These are phyloP conservation scores for Mrakia hoshinonis DNA, from an alignment of 768 basidiomycete species.

Conservation along the genomic window DNA sequence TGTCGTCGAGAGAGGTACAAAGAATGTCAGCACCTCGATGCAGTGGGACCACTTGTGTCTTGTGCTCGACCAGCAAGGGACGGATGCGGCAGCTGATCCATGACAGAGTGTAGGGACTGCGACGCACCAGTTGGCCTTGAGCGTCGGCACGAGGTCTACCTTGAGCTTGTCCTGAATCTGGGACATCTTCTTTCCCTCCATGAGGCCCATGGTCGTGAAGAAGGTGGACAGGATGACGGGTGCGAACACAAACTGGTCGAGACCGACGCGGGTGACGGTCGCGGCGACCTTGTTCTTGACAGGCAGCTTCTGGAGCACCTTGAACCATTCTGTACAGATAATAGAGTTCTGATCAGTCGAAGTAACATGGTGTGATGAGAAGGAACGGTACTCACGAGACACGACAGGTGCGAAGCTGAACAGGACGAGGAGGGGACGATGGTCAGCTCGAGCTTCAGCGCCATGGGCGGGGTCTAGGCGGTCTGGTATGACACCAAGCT, in stretches of 20 bases:
- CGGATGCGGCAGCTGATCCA: too few relatives aligned
- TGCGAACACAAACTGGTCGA: constrained; percentile 27
- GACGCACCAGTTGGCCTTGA: constrained; percentile 29
- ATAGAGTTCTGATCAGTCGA: background rate
- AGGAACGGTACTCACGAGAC: background rate
- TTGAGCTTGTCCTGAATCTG: constrained; percentile 24
- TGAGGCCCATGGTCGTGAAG: constrained; percentile 19
- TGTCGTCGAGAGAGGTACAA: background rate
- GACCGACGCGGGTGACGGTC: constrained; percentile 24
- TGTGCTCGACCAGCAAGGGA: too few relatives aligned
- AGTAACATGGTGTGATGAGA: background rate
- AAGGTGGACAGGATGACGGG: constrained; percentile 8
- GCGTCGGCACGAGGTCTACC: constrained; percentile 20
- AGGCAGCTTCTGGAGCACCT: constrained; percentile 11
- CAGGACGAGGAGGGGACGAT: background rate
- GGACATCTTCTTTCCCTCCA: constrained; percentile 22
- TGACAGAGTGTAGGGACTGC: background rate
- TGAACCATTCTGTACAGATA: constrained; percentile 24
- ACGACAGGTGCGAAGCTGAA: constrained; percentile 23
- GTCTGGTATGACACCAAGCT: too few relatives aligned
- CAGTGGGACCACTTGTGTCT: too few relatives aligned
- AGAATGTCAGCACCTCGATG: background rate
- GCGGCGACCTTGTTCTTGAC: constrained; percentile 17
- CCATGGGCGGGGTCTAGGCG: too few relatives aligned
- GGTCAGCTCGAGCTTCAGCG: background rate